Base-by-base conservation (phyloP, 108 stramenopile species). In the Chaetoceros tenuissimus region DNA sequence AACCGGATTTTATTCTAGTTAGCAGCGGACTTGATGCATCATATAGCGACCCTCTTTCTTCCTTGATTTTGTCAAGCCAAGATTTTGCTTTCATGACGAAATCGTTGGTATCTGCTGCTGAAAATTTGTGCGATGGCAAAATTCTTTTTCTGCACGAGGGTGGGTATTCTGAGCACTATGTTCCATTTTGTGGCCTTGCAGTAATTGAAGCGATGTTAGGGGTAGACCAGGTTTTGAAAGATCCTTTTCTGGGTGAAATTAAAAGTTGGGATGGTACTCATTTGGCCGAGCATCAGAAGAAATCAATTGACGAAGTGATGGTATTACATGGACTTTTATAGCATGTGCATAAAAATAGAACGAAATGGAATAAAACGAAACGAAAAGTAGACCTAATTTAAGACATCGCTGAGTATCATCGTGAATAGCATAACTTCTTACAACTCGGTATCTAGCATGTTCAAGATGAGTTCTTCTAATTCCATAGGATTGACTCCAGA, bases 401-500 rank as follows among this genome's bases (percentile, higher is more conserved):
- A n/a, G n/a, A n/a, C n/a, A n/a, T n/a, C n/a, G n/a, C n/a, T n/a
- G n/a, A n/a, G n/a, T n/a, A n/a, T n/a, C n/a, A n/a, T n/a, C n/a
- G n/a, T n/a, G n/a, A n/a, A n/a, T n/a, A n/a, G n/a, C n/a, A n/a
- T n/a, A n/a, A n/a, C n/a, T n/a, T 40, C 5, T 40, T 13, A 40
- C 5, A 40, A 13, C 34, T 72, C 68, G 19, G 66, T 48, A 18
- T 50, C 60, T 50, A 80, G 69, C 45, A 76, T 55, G 22, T 71
- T 51, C 23, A 55, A 8, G 29, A 74, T 66, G 18, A 52, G 53
- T 20, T 54, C 54, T 13, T 49, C 66, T 56, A 89, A 67, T 18
- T 81, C 72, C 59, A 81, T 57, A n/a, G 84, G 84, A 43, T 76
- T 75, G 18, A 81, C 79, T 24, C 84, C 87, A 1, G 78, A 75